Base-by-base conservation (phyloP, 2,329 filamentous ascomycete genomes). In the Colletotrichum echinochloae region DNA sequence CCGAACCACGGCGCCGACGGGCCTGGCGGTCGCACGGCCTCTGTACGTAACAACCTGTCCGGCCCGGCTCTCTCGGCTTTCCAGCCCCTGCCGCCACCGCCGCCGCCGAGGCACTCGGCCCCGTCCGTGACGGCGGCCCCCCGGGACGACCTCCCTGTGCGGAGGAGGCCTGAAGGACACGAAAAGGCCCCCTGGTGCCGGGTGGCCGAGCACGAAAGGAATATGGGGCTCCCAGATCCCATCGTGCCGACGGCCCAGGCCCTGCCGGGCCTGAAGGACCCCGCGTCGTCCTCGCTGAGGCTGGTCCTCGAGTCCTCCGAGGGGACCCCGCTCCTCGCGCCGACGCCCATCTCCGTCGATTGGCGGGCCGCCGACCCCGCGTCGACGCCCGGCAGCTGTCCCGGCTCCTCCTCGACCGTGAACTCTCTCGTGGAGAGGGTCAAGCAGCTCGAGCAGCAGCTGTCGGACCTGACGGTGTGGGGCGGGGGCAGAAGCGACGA, bases 401-500 rank as follows among this genome's bases (percentile, higher is more conserved):
- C 55, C 28, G 44, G 64, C 7, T 60, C 71, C 23, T 73, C 76
- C 51, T 74, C 77, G 28, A 76, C 79, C 65, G 74, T 75, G 16
- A 71, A 73, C 18, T 70, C 78, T 1, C 75, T 85, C 33, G 75
- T 80, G 39, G 78, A 81, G 1, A 78, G 82, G 49, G 79, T 85
- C 4, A 78, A 78, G 14, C 79, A 84, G 28, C 80, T 86, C 6
- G 84, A 86, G 69, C 79, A 83, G 71, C 83, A 82, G 73, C 75
- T 85, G 5, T 70, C 69, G 1, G 65, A 65, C 28, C 44, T 70
- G 1, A 46, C 48, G 18, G 57, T 70, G 8, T 62, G 39, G 30
- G 30, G 33, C 6, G 64, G 48, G 0, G 28, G 59, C 12, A n/a
- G 39, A 3, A 33, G 49, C 12, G 44, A 54, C 12, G 44, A 54